phyloP scores from a whole-genome alignment of 352 stramenopile genomes.

The Globisporangium heterothallicum region DNA sequence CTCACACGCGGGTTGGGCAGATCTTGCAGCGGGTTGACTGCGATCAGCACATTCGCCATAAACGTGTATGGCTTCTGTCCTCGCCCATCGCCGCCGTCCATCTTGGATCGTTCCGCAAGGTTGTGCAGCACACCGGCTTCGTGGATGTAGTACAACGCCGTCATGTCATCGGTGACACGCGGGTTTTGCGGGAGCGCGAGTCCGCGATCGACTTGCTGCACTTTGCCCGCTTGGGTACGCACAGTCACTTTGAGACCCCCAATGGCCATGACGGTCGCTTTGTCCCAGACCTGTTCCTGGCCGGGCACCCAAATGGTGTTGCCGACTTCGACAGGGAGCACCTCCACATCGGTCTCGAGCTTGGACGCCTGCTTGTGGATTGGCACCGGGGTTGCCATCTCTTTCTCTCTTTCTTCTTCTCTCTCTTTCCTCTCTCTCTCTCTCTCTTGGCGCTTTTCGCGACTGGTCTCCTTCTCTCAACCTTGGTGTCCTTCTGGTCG shows the following conservation, averaged over 20 bases:
- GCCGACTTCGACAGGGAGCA: slow-evolving; percentile 71
- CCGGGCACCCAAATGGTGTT: slow-evolving; percentile 74
- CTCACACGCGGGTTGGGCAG: slow-evolving; percentile 76
- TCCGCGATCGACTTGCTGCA: slow-evolving; percentile 79
- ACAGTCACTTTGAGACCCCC: slow-evolving; percentile 83
- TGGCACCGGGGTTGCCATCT: slow-evolving; percentile 64
- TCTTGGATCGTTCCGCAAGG: slow-evolving; percentile 87
- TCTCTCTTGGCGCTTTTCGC: no score
- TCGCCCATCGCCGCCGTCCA: slow-evolving; percentile 65
- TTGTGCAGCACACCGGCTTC: slow-evolving; percentile 94
- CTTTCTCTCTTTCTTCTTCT: slow-evolving; percentile 5
- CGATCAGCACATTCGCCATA: slow-evolving; percentile 92
- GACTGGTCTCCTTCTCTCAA: neutral
- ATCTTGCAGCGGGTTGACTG: slow-evolving; percentile 87
- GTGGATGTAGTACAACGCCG: slow-evolving; percentile 93
- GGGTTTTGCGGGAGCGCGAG: slow-evolving; percentile 74
- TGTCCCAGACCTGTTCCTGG: slow-evolving; percentile 71
- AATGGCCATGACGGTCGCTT: slow-evolving; percentile 78
- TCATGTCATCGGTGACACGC: slow-evolving; percentile 90
- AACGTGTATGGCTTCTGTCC: slow-evolving; percentile 89
- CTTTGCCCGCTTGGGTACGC: slow-evolving; percentile 74
- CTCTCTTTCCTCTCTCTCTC: slow-evolving; percentile 1
- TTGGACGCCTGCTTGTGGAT: slow-evolving; percentile 70
- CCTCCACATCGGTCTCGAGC: slow-evolving; percentile 52
- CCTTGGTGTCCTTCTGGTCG: neutral